Evolutionary conservation across 768 basidiomycete species (phyloP).

Genomic region (Cantharellus cinnabarinus): DNA sequence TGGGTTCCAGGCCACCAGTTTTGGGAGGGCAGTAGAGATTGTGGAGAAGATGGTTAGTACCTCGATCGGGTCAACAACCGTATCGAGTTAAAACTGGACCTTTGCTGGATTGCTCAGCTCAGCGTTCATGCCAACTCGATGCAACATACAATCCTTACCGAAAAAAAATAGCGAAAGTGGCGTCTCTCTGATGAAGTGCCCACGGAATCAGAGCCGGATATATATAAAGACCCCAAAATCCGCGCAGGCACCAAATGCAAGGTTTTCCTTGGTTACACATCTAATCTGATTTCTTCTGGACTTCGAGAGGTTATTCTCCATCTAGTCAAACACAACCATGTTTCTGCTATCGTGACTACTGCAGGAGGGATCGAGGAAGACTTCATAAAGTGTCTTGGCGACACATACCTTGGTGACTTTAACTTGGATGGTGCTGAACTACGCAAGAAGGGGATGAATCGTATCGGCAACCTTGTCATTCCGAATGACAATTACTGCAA

Average conservation of each 20-base stretch:
- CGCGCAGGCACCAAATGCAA: slow-evolving; percentile 58
- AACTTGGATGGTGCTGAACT: slow-evolving; percentile 77
- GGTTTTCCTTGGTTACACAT: slow-evolving; percentile 94
- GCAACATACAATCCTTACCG: too few species aligned
- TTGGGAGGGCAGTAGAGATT: slow-evolving; percentile 73
- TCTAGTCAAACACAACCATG: slow-evolving; percentile 82
- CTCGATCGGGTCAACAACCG: background rate
- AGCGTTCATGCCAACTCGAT: too few species aligned
- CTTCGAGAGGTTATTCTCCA: slow-evolving; percentile 80
- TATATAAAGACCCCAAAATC: slow-evolving; percentile 34
- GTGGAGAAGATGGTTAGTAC: slow-evolving; percentile 76
- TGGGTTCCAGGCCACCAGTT: slow-evolving; percentile 92
- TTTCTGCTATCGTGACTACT: slow-evolving; percentile 82
- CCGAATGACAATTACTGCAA: slow-evolving; percentile 99
- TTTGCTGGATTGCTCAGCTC: too few species aligned
- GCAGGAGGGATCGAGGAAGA: slow-evolving; percentile 98
- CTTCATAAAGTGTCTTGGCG: slow-evolving; percentile 96
- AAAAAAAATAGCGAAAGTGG: slow-evolving; percentile 48
- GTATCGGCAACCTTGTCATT: slow-evolving; percentile 88
- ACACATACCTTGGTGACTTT: slow-evolving; percentile 88
- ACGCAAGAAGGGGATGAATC: slow-evolving; percentile 79
- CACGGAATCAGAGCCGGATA: slow-evolving; percentile 46
- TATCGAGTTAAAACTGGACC: background rate
- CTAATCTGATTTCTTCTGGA: slow-evolving; percentile 95
- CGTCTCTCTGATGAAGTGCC: slow-evolving; percentile 72